Evolutionary conservation across 208 protist species (phyloP).

Genomic region (Leishmania martiniquensis): DNA sequence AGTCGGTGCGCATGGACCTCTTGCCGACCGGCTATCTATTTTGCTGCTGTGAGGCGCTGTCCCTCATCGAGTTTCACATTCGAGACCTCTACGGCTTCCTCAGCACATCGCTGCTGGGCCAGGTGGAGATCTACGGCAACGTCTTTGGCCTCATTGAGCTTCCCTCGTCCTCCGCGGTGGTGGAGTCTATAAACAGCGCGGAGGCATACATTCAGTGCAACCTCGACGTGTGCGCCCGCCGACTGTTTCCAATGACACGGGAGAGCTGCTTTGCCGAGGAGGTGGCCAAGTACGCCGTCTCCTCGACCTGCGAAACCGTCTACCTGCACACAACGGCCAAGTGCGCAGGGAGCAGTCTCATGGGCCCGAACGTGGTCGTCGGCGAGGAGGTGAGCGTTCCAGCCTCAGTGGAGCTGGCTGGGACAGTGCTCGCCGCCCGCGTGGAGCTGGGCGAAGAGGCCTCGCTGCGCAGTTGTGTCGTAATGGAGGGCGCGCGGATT

Average conservation of each 20-base stretch:
- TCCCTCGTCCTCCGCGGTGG: conserved; percentile 37
- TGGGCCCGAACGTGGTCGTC: conserved; percentile 64
- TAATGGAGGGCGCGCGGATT: conserved; percentile 68
- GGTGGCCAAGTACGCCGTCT: conserved; percentile 68
- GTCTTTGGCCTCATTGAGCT: conserved; percentile 74
- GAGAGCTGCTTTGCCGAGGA: conserved; percentile 85
- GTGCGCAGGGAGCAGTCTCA: conserved; percentile 25
- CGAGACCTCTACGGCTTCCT: conserved; percentile 73
- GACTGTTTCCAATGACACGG: conserved; percentile 79
- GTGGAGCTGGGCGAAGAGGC: conserved; percentile 63
- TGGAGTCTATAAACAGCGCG: conserved; percentile 64
- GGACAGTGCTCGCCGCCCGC: conserved; percentile 57
- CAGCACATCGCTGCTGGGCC: conserved; percentile 55
- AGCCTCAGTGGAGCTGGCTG: conserved; percentile 47
- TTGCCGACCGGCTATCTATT: conserved; percentile 78
- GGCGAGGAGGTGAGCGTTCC: conserved; percentile 64
- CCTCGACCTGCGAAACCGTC: conserved; percentile 64
- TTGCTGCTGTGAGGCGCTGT: conserved; percentile 66
- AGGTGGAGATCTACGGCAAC: conserved; percentile 74
- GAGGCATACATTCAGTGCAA: conserved; percentile 80
- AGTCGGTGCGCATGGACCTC: conserved; percentile 79
- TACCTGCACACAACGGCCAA: conserved; percentile 70
- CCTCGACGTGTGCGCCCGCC: conserved; percentile 73
- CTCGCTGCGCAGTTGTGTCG: conserved; percentile 60
- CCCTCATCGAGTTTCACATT: conserved; percentile 74